These are phyloP conservation scores for Salvia splendens DNA, from an alignment of 257 asterid genomes.

Conservation along the genomic window DNA sequence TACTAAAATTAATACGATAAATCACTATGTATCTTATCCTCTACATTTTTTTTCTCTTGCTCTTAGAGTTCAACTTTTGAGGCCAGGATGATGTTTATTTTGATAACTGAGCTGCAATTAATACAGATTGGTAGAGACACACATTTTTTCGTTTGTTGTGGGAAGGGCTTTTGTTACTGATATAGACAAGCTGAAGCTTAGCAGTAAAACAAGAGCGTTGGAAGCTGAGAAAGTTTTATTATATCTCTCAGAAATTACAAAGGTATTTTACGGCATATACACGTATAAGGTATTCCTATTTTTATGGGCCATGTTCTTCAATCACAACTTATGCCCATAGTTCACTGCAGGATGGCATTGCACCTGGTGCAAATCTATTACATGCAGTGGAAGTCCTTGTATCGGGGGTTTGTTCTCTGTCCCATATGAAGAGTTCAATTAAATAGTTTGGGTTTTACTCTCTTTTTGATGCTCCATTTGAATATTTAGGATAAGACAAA, in stretches of 20 bases:
- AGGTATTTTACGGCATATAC: constrained; percentile 52
- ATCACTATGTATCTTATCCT: background rate
- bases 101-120: constrained; percentile 35
- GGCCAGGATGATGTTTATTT: constrained; percentile 28
- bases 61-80: constrained; percentile 25
- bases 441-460: constrained; percentile 2
- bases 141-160: constrained; percentile 93
- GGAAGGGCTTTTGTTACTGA: constrained; percentile 98
- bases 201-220: constrained; percentile 87
- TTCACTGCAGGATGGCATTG: constrained; percentile 76
- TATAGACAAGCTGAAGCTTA: constrained; percentile 91
- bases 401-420: constrained; percentile 70
- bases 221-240: constrained; percentile 80
- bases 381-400: constrained; percentile 94
- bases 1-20: constrained; percentile 10
- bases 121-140: constrained; percentile 99
- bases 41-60: constrained; percentile 24
- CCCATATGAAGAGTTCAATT: constrained; percentile 28
- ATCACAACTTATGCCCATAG: constrained; percentile 33
- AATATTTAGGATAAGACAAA: constrained; percentile 9
- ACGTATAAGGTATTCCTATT: constrained; percentile 12
- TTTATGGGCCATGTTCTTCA: constrained; percentile 26
- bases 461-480: constrained; percentile 19
- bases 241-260: constrained; percentile 75
- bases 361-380: constrained; percentile 86